These are phyloP conservation scores for Carpinus viminea DNA, from an alignment of 306 rosid species.

Conservation along the genomic window DNA sequence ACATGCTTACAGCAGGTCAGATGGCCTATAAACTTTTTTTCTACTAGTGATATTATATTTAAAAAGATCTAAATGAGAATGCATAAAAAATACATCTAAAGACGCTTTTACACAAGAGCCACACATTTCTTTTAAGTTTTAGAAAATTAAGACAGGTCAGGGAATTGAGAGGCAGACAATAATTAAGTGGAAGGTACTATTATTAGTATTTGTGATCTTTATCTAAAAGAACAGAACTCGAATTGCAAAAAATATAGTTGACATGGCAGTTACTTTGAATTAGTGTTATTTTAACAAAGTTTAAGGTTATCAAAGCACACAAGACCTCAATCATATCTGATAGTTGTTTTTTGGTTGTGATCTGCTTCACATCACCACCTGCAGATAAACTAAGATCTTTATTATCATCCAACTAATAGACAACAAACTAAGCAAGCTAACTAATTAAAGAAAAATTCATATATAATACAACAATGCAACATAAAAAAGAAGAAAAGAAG, in stretches of 20 bases:
- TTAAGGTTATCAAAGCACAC: constrained; percentile 44
- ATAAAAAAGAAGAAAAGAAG: constrained; percentile 31
- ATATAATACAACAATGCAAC: constrained; percentile 9
- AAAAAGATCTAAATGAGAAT: background rate
- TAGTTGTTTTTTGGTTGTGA: constrained; percentile 59
- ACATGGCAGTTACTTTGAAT: constrained; percentile 21
- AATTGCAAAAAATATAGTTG: constrained; percentile 10
- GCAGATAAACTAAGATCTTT: constrained; percentile 72
- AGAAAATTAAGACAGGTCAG: background rate
- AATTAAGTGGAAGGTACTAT: background rate
- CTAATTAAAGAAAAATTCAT: background rate
- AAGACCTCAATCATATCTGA: constrained; percentile 90
- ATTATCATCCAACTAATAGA: constrained; percentile 37
- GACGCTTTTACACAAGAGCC: constrained; percentile 1
- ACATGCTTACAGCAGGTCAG: background rate
- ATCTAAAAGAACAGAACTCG: background rate
- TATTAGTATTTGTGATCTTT: background rate
- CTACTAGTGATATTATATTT: background rate
- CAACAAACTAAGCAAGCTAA: constrained; percentile 13
- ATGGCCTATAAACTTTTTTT: background rate
- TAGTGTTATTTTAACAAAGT: constrained; percentile 18
- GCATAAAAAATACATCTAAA: background rate
- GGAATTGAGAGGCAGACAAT: background rate
- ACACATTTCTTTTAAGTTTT: background rate
- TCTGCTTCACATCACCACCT: constrained; percentile 99